Conservation (phyloP, 768 basidiomycete genomes). For the Russula griseocarnosa region DNA sequence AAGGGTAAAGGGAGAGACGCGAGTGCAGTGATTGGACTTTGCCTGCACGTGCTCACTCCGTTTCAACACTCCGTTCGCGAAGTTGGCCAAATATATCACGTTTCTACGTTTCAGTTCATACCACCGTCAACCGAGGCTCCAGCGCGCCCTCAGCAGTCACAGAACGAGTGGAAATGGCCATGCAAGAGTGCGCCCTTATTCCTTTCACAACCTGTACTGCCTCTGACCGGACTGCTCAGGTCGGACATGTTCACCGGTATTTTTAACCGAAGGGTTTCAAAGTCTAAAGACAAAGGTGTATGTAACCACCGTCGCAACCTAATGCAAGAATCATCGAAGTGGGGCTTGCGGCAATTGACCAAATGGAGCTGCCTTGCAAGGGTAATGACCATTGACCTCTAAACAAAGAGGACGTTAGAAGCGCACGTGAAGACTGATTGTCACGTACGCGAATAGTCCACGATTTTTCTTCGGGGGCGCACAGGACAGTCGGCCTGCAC, state of each 20-base stretch:
- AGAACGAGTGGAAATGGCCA: constrained; percentile 87
- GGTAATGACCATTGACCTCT: too few relatives aligned
- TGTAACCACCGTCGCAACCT: too few relatives aligned
- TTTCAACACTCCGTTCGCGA: not conserved
- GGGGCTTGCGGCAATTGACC: too few relatives aligned
- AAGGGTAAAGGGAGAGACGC: constrained; percentile 81
- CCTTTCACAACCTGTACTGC: not conserved
- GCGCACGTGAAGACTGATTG: too few relatives aligned
- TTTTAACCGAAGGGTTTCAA: too few relatives aligned
- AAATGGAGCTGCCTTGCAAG: too few relatives aligned
- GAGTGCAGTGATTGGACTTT: constrained; percentile 69
- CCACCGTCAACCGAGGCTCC: constrained; percentile 49
- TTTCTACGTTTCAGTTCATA: too few relatives aligned
- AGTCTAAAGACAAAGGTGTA: too few relatives aligned
- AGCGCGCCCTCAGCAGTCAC: constrained; percentile 51
- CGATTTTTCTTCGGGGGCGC: constrained; percentile 50
- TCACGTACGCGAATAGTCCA: too few relatives aligned
- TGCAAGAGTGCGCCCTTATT: constrained; percentile 67
- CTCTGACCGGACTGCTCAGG: constrained; percentile 40
- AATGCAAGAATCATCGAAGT: too few relatives aligned
- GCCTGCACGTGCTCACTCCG: not conserved
- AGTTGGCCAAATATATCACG: too few relatives aligned
- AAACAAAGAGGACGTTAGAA: too few relatives aligned
- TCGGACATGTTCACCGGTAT: constrained; percentile 97
- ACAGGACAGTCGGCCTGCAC: constrained; percentile 46